Conservation (phyloP, 2,329 filamentous ascomycete genomes). For the Fusarium sp. region DNA sequence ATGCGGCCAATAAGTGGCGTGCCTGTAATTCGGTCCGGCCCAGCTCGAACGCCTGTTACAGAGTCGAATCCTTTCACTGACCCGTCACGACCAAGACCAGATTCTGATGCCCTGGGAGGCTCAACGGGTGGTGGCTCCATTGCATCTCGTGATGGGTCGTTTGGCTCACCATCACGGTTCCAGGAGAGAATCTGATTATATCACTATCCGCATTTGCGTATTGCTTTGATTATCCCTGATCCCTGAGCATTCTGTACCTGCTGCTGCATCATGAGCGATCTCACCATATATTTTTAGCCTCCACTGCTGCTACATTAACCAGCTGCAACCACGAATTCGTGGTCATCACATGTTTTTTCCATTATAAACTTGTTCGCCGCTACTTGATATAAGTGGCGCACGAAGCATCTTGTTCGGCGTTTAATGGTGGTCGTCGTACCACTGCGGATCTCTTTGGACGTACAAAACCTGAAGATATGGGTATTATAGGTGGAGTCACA, state of each 20-base stretch:
- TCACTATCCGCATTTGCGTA: not conserved
- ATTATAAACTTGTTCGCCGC: slow-evolving; percentile 19
- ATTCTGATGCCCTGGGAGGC: slow-evolving; percentile 39
- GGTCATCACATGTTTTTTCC: slow-evolving; percentile 21
- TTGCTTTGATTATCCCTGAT: slow-evolving; percentile 28
- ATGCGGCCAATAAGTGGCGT: slow-evolving; percentile 70
- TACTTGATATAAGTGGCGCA: slow-evolving; percentile 16
- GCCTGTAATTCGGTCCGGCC: slow-evolving; percentile 71
- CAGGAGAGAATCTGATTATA: slow-evolving; percentile 42
- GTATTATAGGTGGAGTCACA: slow-evolving; percentile 21
- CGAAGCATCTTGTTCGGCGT: slow-evolving; percentile 43
- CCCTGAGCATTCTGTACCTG: slow-evolving; percentile 42
- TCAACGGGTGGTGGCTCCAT: slow-evolving; percentile 34
- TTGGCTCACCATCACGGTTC: slow-evolving; percentile 43
- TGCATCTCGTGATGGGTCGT: slow-evolving; percentile 37
- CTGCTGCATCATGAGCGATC: slow-evolving; percentile 33
- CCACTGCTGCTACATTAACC: slow-evolving; percentile 2
- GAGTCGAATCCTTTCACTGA: slow-evolving; percentile 61
- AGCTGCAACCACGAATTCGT: slow-evolving; percentile 5
- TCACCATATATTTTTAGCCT: slow-evolving; percentile 16
- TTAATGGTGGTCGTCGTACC: slow-evolving; percentile 37
- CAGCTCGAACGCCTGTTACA: slow-evolving; percentile 69
- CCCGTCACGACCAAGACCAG: slow-evolving; percentile 43
- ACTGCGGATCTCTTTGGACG: slow-evolving; percentile 38
- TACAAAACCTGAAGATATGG: slow-evolving; percentile 28